Percentiles rank a stretch among this genome's conserved stretches.
phyloP scores from a whole-genome alignment of 1,139 yeast genomes.

The Blastobotrys indianensis region DNA sequence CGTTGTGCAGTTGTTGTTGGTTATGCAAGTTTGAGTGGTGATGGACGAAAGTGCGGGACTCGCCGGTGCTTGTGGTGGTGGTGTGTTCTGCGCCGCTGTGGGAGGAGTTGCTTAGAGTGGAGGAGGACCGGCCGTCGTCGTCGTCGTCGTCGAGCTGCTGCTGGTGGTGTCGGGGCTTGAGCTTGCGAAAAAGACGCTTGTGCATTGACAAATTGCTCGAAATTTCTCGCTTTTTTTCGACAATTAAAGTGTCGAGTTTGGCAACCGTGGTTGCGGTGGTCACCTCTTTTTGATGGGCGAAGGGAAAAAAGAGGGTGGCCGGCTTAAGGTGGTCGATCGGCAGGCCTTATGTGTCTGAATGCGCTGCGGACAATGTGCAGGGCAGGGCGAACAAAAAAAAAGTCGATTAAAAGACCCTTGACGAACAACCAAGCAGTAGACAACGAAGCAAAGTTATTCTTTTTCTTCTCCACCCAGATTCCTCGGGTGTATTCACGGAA shows the following conservation, averaged over 20 bases:
- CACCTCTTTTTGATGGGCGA: too few species aligned
- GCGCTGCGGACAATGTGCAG: too few species aligned
- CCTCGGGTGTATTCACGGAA: background rate
- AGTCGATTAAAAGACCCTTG: too few species aligned
- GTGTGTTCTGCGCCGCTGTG: conserved; percentile 8
- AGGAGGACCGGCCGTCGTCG: conserved; percentile 3
- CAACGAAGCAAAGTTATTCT: background rate
- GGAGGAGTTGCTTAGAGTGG: conserved; percentile 8
- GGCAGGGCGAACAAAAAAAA: too few species aligned
- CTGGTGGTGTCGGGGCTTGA: conserved; percentile 15
- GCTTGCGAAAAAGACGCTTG: conserved; percentile 21
- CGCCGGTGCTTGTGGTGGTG: conserved; percentile 9
- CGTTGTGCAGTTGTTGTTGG: background rate
- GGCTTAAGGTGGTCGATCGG: background rate
- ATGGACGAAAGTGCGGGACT: conserved; percentile 1
- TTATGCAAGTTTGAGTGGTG: too few species aligned
- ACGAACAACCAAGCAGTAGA: too few species aligned
- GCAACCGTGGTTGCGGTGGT: too few species aligned
- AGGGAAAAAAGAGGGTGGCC: background rate
- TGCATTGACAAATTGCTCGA: conserved; percentile 22
- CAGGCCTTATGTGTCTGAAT: too few species aligned
- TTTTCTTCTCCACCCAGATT: background rate
- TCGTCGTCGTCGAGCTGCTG: conserved; percentile 8
- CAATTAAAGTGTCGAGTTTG: too few species aligned
- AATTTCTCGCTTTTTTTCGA: too few species aligned